Percentiles rank a stretch among this genome's conserved stretches.
phyloP scores from a whole-genome alignment of 352 stramenopile genomes.

The Globisporangium nagaii region DNA sequence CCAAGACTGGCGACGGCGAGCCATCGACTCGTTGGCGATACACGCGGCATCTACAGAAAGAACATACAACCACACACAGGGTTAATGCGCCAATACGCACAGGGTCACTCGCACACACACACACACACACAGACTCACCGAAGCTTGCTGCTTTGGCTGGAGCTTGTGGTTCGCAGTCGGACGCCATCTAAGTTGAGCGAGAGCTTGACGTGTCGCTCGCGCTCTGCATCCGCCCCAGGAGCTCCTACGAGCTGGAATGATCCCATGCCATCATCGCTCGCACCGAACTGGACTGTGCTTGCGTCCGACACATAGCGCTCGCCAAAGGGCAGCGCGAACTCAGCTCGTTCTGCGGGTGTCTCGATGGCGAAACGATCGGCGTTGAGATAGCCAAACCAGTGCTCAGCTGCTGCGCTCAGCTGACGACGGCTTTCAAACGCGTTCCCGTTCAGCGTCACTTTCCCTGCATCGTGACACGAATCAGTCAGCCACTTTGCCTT shows the following conservation, averaged over 20 bases:
- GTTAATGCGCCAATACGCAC: not conserved
- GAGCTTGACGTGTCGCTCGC: slow-evolving; percentile 22
- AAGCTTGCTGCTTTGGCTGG: not conserved
- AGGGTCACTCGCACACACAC: too few species aligned
- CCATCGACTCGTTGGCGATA: slow-evolving; percentile 17
- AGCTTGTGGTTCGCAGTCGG: slow-evolving; percentile 13
- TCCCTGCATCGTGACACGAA: slow-evolving; percentile 15
- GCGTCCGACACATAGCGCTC: slow-evolving; percentile 25
- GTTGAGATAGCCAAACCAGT: slow-evolving; percentile 31
- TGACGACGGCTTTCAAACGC: slow-evolving; percentile 23
- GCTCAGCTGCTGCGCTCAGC: slow-evolving; percentile 8
- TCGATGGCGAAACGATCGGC: slow-evolving; percentile 17
- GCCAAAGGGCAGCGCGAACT: slow-evolving; percentile 26
- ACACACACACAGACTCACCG: slow-evolving; percentile 3
- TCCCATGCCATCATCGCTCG: not conserved
- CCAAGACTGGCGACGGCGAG: slow-evolving; percentile 15
- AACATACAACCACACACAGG: not conserved
- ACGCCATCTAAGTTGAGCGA: slow-evolving; percentile 26
- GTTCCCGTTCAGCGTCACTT: slow-evolving; percentile 55
- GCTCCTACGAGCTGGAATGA: not conserved
- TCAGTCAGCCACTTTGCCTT: not conserved
- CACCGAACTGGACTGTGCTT: slow-evolving; percentile 16
- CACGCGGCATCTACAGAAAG: slow-evolving; percentile 27
- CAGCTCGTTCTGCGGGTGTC: not conserved
- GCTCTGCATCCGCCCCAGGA: not conserved